These are phyloP conservation scores for Thelephora aurantiotincta DNA, from an alignment of 768 basidiomycete genomes.

Conservation along the genomic window DNA sequence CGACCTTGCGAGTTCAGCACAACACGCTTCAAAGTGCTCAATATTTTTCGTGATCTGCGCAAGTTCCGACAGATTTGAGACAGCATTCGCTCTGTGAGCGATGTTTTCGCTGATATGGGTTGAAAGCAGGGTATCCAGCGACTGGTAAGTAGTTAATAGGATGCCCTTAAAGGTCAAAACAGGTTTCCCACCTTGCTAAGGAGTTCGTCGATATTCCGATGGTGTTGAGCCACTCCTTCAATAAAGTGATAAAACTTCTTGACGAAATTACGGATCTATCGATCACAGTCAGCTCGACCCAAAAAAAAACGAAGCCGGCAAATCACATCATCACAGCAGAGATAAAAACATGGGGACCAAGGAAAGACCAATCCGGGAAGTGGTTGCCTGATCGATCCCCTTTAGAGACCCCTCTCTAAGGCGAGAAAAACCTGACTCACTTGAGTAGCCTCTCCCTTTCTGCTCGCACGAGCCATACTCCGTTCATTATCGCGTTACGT, in stretches of 20 bases:
- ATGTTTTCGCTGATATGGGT: constrained; percentile 67
- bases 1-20: constrained; percentile 71
- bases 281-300: background rate
- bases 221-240: constrained; percentile 86
- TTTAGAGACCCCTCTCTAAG: background rate
- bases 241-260: constrained; percentile 95
- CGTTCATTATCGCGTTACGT: constrained; percentile 57
- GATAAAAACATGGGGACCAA: constrained; percentile 91
- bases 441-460: constrained; percentile 46
- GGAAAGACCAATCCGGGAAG: constrained; percentile 69
- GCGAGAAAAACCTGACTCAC: constrained; percentile 20
- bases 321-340: constrained; percentile 79
- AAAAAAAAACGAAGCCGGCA: background rate
- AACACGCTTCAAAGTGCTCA: constrained; percentile 82
- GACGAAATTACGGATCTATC: constrained; percentile 74
- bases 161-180: background rate
- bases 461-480: constrained; percentile 67
- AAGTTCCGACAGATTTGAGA: constrained; percentile 77
- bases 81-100: constrained; percentile 53
- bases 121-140: constrained; percentile 72
- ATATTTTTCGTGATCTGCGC: constrained; percentile 88
- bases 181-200: constrained; percentile 54
- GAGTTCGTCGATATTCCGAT: constrained; percentile 83
- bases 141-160: constrained; percentile 28
- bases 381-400: constrained; percentile 27